Conservation (phyloP, 2,329 filamentous ascomycete genomes). For the Botrytis squamosa region DNA sequence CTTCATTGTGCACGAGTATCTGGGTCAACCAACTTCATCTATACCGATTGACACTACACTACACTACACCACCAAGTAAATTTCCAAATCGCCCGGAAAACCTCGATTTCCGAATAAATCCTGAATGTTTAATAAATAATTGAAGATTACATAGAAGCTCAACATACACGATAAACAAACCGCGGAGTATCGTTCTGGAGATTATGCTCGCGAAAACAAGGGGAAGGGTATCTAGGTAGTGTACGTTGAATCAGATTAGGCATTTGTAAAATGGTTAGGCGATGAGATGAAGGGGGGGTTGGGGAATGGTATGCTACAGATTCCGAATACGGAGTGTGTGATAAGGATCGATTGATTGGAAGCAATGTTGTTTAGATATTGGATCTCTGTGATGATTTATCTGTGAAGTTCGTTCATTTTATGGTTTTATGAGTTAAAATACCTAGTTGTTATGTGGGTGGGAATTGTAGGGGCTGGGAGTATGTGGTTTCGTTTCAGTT, state of each 20-base stretch:
- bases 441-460: not conserved
- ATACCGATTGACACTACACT: not conserved
- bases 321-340: not conserved
- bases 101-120: not conserved
- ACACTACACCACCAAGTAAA: not conserved
- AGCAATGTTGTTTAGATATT: not conserved
- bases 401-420: not conserved
- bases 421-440: not conserved
- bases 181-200: not conserved
- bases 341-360: not conserved
- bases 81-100: not conserved
- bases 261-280: not conserved
- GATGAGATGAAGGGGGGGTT: conserved; percentile 1
- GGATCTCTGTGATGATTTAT: not conserved
- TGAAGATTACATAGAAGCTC: not conserved
- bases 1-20: not conserved
- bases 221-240: not conserved
- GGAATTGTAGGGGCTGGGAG: not conserved
- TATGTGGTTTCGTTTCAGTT: not conserved
- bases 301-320: not conserved
- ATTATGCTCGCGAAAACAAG: not conserved
- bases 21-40: not conserved
- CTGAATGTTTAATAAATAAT: not conserved
- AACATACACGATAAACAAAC: not conserved
- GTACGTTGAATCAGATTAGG: not conserved